Conservation (phyloP, 177 flowering plant genomes). For the Telopea speciosissima region DNA sequence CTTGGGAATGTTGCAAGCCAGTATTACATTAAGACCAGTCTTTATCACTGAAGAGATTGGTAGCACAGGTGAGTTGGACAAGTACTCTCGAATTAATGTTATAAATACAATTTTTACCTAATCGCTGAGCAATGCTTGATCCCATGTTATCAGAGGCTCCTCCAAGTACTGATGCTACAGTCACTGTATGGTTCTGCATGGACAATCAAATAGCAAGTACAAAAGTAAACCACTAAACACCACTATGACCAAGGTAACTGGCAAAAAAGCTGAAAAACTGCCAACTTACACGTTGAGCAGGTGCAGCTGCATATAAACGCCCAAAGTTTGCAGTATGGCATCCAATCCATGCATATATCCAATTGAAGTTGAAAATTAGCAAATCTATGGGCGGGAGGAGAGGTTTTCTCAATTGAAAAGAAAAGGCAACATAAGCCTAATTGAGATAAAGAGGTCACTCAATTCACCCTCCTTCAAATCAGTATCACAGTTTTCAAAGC, state of each 20-base stretch:
- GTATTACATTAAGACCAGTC: constrained; percentile 64
- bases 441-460: too few species aligned
- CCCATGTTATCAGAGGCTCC: constrained; percentile 84
- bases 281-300: constrained; percentile 64
- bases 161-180: constrained; percentile 67
- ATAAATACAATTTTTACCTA: constrained; percentile 38
- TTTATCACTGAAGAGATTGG: constrained; percentile 43
- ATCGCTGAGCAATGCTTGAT: constrained; percentile 72
- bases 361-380: not conserved
- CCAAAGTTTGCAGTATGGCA: constrained; percentile 79
- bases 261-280: too few species aligned
- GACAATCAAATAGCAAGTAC: constrained; percentile 4
- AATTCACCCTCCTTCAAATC: too few species aligned
- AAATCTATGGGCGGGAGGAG: too few species aligned
- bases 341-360: constrained; percentile 74
- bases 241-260: not conserved
- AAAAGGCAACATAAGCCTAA: too few species aligned
- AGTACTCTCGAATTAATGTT: not conserved
- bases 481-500: too few species aligned
- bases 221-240: not conserved
- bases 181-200: constrained; percentile 50
- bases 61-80: constrained; percentile 2
- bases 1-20: constrained; percentile 87
- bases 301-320: constrained; percentile 72
- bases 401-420: too few species aligned